Evolutionary conservation across 495 filamentous ascomycete species (phyloP), one percentile per base, ranked within the genome.

Genomic region (Tricharina praecox): DNA sequence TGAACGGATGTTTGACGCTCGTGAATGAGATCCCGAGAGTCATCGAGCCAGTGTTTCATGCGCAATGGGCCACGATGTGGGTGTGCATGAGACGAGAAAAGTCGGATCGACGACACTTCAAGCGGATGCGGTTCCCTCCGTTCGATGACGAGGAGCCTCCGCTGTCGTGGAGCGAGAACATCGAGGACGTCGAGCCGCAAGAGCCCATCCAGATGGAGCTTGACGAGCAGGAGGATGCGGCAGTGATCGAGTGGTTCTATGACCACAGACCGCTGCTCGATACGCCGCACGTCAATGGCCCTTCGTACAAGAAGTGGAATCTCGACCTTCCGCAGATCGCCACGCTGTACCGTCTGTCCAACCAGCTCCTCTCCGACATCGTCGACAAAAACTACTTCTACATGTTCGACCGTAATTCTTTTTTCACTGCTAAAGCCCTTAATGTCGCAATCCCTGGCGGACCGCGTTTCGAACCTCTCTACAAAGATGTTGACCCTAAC

Each of bases 31-130:
- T 78, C 4, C 92, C 92, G 16, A 73, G 92, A 54, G 92, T 99
- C 39, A 96, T 99, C 60, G 90, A 96, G 66, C 92, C 92, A 1
- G 83, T 99, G 13, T 99, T 93, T 64, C 88, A 93, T 60, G 92
- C 92, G 50, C 92, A 99, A 64, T 99, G 92, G 92, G 88, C 90
- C 20, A 93, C 85, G 8, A 96, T 99, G 92, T 99, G 92, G 92
- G 82, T 93, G 51, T 82, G 76, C 41, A 99, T 99, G 92, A 76
- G 92, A 61, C 77, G 92, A 49, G 92, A 99, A 63, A 99, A 99
- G 72, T 88, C 84, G 57, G 92, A 96, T 61, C 68, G 92, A 54
- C 71, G 92, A 58, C 78, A 96, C 58, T 99, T 99, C 71, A 99
- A 99, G 68, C 72, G 92, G 48, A 99, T 99, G 92, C 77, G 92